Evolutionary conservation across 164 flowering plant genomes (phyloP).

Genomic region (Umbellularia californica): DNA sequence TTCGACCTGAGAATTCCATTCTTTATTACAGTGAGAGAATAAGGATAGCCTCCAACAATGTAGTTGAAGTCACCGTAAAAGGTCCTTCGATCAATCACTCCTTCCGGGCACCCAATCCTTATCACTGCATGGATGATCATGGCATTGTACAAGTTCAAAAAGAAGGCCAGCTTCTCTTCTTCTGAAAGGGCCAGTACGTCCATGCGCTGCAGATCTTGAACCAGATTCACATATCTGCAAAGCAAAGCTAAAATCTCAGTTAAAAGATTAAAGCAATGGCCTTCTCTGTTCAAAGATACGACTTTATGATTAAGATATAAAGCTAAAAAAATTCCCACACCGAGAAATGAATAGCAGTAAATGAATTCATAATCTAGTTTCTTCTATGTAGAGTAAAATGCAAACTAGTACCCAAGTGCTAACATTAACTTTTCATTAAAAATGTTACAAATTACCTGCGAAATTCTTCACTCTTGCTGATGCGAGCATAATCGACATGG

Average conservation of each 20-base stretch:
- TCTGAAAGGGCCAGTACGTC: constrained; percentile 44
- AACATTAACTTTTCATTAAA: not conserved
- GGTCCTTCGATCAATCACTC: constrained; percentile 66
- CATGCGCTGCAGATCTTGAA: constrained; percentile 73
- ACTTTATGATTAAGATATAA: not conserved
- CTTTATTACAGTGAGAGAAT: constrained; percentile 52
- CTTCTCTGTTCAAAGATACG: not conserved
- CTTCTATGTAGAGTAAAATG: not conserved
- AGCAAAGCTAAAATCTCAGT: not conserved
- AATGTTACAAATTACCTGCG: constrained; percentile 49
- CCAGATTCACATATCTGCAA: constrained; percentile 69
- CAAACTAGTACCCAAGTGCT: not conserved
- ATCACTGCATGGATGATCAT: constrained; percentile 92
- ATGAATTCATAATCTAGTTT: not conserved
- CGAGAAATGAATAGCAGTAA: not conserved
- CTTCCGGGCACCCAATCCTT: constrained; percentile 67
- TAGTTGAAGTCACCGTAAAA: constrained; percentile 75
- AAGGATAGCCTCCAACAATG: constrained; percentile 72
- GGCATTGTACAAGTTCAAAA: constrained; percentile 80
- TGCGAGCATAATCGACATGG: constrained; percentile 60
- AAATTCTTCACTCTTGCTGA: constrained; percentile 88
- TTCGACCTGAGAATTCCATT: constrained; percentile 83
- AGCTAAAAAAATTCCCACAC: not conserved
- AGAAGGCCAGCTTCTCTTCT: constrained; percentile 73
- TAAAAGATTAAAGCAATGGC: too few relatives aligned